phyloP scores from a whole-genome alignment of 73 alveolate genomes.

The Tetrahymena borealis region DNA sequence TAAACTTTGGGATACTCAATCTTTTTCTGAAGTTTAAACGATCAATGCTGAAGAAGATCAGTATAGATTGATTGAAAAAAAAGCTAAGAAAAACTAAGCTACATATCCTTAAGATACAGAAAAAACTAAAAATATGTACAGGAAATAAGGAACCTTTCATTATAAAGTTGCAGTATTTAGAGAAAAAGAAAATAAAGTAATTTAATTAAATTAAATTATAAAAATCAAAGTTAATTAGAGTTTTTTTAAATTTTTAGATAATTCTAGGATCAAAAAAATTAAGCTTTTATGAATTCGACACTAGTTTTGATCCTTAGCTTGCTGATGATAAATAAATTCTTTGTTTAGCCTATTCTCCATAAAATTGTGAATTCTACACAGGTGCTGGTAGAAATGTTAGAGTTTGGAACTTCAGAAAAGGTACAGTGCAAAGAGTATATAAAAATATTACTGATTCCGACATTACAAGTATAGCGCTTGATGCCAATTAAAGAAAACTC shows the following conservation, averaged over 20 bases:
- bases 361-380: conserved; percentile 16
- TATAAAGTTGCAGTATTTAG: background rate
- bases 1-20: conserved; percentile 25
- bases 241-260: background rate
- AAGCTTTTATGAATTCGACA: conserved; percentile 5
- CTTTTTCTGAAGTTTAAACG: conserved; percentile 7
- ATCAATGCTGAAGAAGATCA: conserved; percentile 13
- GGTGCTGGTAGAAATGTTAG: conserved; percentile 16
- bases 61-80: background rate
- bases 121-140: background rate
- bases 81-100: background rate
- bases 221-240: background rate
- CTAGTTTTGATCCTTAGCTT: conserved; percentile 19
- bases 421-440: conserved; percentile 17
- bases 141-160: background rate
- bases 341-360: conserved; percentile 6
- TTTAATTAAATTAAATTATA: background rate
- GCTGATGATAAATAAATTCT: conserved; percentile 27
- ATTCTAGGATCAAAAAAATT: conserved; percentile 15
- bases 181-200: background rate
- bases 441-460: conserved; percentile 3
- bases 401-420: conserved; percentile 20
- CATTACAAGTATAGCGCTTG: conserved; percentile 7
- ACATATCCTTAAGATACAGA: background rate
- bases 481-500: conserved; percentile 15